Evolutionary conservation across 176 grass and related monocot species (phyloP).

Genomic region (Coix lacrymajobi): DNA sequence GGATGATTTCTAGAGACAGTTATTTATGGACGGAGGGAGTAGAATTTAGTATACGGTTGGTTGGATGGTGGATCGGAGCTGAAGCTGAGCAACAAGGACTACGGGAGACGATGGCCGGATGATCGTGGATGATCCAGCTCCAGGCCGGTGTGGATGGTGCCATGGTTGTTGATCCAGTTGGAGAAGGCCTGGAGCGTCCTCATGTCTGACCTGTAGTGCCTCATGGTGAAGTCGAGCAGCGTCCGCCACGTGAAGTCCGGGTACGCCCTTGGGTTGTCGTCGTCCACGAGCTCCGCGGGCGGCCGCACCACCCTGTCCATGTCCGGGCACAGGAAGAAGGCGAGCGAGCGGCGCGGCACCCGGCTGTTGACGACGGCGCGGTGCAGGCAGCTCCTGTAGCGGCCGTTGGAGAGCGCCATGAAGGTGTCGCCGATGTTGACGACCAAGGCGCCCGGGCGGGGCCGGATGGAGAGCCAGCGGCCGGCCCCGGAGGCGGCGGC

Average conservation of each 20-base stretch:
- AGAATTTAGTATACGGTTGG: too few relatives aligned
- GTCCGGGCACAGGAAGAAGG: conserved; percentile 87
- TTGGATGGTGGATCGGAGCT: too few relatives aligned
- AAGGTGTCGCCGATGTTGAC: conserved; percentile 97
- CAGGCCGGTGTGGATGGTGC: too few relatives aligned
- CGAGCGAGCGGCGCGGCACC: conserved; percentile 51
- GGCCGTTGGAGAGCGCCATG: conserved; percentile 91
- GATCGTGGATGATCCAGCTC: too few relatives aligned
- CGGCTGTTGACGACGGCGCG: conserved; percentile 75
- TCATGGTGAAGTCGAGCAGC: conserved; percentile 90
- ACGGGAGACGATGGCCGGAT: too few relatives aligned
- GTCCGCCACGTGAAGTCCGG: conserved; percentile 94
- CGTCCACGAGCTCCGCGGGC: conserved; percentile 47
- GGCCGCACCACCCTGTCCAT: conserved; percentile 72
- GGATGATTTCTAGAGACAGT: too few relatives aligned
- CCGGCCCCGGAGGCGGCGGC: not conserved
- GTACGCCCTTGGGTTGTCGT: conserved; percentile 46
- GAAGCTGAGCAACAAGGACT: too few relatives aligned
- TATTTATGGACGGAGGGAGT: too few relatives aligned
- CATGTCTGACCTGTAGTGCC: conserved; percentile 84
- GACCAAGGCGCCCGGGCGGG: conserved; percentile 46
- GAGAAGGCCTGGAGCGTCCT: conserved; percentile 80
- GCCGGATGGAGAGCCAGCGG: conserved; percentile 45
- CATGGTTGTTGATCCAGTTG: conserved; percentile 29
- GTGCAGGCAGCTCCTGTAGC: conserved; percentile 84